Conservation (phyloP, 2,329 filamentous ascomycete species). For the Nemania diffusa region DNA sequence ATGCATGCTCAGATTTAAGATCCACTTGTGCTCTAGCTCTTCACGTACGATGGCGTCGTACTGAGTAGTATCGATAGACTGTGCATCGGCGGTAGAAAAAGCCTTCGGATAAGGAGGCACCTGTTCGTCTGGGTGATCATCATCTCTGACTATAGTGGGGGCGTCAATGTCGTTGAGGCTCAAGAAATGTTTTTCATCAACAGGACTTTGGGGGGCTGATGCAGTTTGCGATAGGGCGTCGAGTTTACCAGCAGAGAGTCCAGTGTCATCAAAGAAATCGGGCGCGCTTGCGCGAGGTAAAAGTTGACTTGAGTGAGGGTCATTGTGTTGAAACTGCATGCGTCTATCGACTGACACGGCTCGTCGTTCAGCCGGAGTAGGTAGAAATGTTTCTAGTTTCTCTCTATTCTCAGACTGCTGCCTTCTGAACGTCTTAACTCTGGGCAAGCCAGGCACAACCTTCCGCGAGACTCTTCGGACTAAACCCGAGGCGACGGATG, state of each 20-base stretch:
- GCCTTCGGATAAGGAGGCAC: conserved; percentile 34
- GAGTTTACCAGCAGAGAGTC: conserved; percentile 43
- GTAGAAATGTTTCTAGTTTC: conserved; percentile 73
- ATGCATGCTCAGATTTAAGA: conserved; percentile 97
- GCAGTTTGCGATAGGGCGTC: conserved; percentile 41
- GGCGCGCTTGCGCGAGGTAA: conserved; percentile 62
- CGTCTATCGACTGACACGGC: conserved; percentile 73
- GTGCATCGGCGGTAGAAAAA: conserved; percentile 53
- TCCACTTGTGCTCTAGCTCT: conserved; percentile 90
- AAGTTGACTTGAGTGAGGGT: conserved; percentile 49
- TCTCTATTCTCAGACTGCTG: conserved; percentile 84
- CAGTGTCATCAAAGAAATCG: conserved; percentile 53
- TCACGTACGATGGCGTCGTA: conserved; percentile 76
- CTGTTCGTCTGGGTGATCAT: conserved; percentile 46
- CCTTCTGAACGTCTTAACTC: conserved; percentile 81
- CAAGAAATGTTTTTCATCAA: conserved; percentile 50
- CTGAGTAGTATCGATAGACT: conserved; percentile 62
- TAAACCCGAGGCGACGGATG: conserved; percentile 47
- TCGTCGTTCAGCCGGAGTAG: conserved; percentile 73
- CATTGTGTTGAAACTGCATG: conserved; percentile 50
- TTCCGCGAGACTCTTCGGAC: conserved; percentile 62
- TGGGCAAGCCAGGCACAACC: conserved; percentile 82
- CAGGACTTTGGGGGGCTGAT: conserved; percentile 48
- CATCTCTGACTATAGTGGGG: conserved; percentile 38
- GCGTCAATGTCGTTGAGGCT: conserved; percentile 41